Evolutionary conservation across 352 stramenopile species (phyloP).

Genomic region (Phytophthora crassamura): DNA sequence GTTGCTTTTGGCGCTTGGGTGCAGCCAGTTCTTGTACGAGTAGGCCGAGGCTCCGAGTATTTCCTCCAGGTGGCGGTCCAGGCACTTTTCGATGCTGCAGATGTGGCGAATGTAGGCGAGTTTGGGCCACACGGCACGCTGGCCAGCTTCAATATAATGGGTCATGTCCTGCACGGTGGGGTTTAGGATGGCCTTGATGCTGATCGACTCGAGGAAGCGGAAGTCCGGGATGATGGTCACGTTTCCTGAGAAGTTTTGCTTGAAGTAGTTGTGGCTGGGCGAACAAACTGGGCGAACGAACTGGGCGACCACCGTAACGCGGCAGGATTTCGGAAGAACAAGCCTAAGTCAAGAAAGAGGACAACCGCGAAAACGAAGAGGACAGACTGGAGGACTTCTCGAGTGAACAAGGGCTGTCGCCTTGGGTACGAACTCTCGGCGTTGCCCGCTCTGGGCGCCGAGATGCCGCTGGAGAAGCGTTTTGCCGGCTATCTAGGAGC

Average conservation of each 20-base stretch:
- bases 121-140: slow-evolving; percentile 91
- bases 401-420: no score
- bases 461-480: no score
- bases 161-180: slow-evolving; percentile 78
- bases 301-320: slow-evolving; percentile 8
- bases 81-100: slow-evolving; percentile 91
- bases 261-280: no score
- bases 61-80: slow-evolving; percentile 49
- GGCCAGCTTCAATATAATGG: slow-evolving; percentile 83
- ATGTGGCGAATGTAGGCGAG: slow-evolving; percentile 94
- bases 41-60: slow-evolving; percentile 32
- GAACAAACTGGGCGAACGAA: no score
- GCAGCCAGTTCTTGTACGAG: slow-evolving; percentile 58
- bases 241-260: no score
- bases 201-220: slow-evolving; percentile 82
- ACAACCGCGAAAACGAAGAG: not conserved
- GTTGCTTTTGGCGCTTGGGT: slow-evolving; percentile 28
- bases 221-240: slow-evolving; percentile 95
- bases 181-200: slow-evolving; percentile 87
- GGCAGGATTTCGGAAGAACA: not conserved
- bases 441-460: no score
- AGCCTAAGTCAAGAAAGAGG: not conserved
- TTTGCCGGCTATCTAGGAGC: no score
- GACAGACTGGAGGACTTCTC: no score
- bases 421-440: no score